phyloP scores from a whole-genome alignment of 176 grass and related monocot genomes.

The Avena insularis region DNA sequence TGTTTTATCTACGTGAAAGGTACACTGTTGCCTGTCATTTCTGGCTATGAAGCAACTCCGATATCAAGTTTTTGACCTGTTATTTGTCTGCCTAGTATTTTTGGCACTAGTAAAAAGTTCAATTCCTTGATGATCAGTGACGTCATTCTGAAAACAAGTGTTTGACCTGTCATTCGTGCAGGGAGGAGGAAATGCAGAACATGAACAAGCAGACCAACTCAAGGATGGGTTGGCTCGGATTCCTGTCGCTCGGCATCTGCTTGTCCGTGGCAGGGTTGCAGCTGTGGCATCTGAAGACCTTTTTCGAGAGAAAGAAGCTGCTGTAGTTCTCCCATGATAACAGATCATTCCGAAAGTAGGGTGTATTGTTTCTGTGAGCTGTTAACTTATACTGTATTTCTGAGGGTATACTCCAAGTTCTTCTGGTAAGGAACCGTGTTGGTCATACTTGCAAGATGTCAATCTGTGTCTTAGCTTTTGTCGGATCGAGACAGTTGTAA shows the following conservation, averaged over 20 bases:
- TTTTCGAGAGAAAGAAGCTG: constrained; percentile 99
- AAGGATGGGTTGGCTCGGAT: constrained; percentile 91
- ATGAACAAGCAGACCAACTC: constrained; percentile 87
- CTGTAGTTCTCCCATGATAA: constrained; percentile 49
- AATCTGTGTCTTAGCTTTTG: background rate
- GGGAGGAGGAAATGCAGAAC: constrained; percentile 97
- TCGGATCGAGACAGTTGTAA: constrained; percentile 13
- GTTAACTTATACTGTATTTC: constrained; percentile 17
- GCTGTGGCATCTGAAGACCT: constrained; percentile 93
- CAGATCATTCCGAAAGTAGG: background rate
- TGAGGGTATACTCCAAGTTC: background rate
- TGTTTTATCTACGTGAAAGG: constrained; percentile 95
- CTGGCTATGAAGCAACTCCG: background rate
- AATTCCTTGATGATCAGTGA: background rate
- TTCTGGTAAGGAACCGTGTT: constrained; percentile 31
- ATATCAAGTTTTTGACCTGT: background rate
- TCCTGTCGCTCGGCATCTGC: constrained; percentile 80
- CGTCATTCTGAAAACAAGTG: background rate
- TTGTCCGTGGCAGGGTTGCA: constrained; percentile 85
- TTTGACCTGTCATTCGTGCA: constrained; percentile 29
- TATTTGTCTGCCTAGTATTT: background rate
- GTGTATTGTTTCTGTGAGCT: constrained; percentile 27
- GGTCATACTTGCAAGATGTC: background rate
- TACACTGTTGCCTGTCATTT: constrained; percentile 29
- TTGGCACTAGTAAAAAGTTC: background rate